Percentiles rank a stretch among this genome's conserved stretches.
These are phyloP conservation scores for Fusarium lyarnte DNA, from an alignment of 2,329 filamentous ascomycete genomes.

Conservation along the genomic window DNA sequence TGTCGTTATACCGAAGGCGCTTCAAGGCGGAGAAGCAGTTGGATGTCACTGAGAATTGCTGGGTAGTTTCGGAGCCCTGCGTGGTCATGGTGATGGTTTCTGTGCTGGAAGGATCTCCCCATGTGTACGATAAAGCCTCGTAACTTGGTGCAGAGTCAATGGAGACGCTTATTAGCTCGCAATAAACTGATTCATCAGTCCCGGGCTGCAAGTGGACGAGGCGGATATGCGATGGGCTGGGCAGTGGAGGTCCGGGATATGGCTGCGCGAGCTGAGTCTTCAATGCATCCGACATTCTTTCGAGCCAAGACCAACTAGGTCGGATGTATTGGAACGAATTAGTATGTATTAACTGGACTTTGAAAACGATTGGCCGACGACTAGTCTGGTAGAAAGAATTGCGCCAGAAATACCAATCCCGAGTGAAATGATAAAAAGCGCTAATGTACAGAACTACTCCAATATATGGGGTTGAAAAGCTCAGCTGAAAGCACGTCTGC, in stretches of 20 bases:
- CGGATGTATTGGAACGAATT: neutral
- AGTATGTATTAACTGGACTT: neutral
- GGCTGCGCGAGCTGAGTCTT: too few relatives aligned
- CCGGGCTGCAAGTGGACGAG: neutral
- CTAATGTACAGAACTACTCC: too few relatives aligned
- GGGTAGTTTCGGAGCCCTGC: accelerated
- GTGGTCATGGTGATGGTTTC: neutral
- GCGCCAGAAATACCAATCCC: neutral
- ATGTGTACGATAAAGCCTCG: neutral
- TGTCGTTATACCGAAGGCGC: neutral
- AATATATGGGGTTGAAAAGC: too few relatives aligned
- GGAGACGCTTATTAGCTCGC: neutral
- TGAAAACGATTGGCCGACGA: accelerated
- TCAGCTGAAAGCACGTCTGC: too few relatives aligned
- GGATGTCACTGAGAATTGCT: neutral
- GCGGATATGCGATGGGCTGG: neutral
- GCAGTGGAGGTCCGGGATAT: neutral
- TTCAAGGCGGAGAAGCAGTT: neutral
- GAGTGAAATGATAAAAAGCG: too few relatives aligned
- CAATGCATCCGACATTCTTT: neutral
- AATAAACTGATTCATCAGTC: accelerated
- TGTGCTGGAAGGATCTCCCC: neutral
- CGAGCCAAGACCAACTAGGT: accelerated
- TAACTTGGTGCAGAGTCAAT: neutral
- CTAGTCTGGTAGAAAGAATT: too few relatives aligned